Base-by-base conservation (phyloP, 2,329 filamentous ascomycete genomes). In the Stagonosporopsis chrysanthemi region DNA sequence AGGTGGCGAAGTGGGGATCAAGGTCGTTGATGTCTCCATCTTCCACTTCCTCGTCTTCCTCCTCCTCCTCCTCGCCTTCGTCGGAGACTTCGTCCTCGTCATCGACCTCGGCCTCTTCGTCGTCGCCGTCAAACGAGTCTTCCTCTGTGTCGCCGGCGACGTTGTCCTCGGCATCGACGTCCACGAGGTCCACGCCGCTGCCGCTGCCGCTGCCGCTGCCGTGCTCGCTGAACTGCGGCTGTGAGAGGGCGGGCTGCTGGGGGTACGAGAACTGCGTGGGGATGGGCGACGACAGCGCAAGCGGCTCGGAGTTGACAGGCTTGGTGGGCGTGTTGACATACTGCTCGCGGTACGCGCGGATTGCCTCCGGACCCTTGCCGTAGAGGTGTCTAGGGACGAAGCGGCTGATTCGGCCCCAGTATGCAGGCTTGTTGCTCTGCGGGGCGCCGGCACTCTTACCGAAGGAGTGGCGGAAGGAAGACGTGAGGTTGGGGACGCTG, bases 341-440 rank as follows among this genome's bases (percentile, higher is more conserved):
- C 45, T 69, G 56, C 9, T 61, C 46, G 4, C 66, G 63, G 31
- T 71, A 74, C 2, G 68, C 67, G 5, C 60, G 64, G n/a, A 74
- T 62, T 0, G 72, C 73, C 17, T 73, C 70, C 0, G 63, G 52
- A 4, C 73, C 72, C 46, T 74, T 67, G 7, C 74, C 74, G 33
- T 76, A 77, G 7, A 75, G 64, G 42, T 76, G 69, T 11, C 65
- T 61, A 7, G 73, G 73, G 1, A 77, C 73, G 24, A 77, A 77
- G n/a, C 71, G 70, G 44, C 66, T 71, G 9, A 59, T 51, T 8
- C 74, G 74, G 24, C 38, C 53, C 64, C 69, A 71, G 53, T 74
- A 77, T 19, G 73, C 71, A 11, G 73, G 68, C 7, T 61, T 62
- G 29, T 66, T 51, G 31, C 54, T 52, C 6, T 56, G 53, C 7